Base-by-base conservation (phyloP, 2,329 filamentous ascomycete genomes). In the Cadophora luteo-olivacea region DNA sequence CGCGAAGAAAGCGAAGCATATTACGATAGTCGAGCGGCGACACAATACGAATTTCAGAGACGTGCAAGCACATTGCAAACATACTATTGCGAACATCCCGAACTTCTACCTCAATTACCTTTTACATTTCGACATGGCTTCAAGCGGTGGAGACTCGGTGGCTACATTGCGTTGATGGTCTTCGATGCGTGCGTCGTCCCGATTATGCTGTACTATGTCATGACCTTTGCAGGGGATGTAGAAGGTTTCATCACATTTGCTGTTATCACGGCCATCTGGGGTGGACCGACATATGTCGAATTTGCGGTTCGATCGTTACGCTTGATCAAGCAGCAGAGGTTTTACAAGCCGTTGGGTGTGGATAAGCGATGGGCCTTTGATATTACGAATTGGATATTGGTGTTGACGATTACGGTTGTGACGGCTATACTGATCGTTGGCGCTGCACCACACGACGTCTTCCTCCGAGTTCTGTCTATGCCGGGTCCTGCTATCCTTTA, bases 211-310 rank as follows among this genome's bases (percentile, higher is more conserved):
- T 87, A 84, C 78, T 87, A 86, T 70, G 81, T 81, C 24, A 78
- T 87, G 67, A 80, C 79, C 71, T 85, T 75, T 66, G 72, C 66
- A 33, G 81, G 80, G 1, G 70, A 72, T 0, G 68, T 82, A 2
- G 74, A 80, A 41, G 75, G 77, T 55, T 80, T 77, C 66, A 80
- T 81, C 68, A 77, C 84, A 64, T 86, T 86, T 70, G 84, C 84
- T 71, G 80, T 87, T 64, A 81, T 86, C 54, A 86, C 85, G 0
- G 83, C 84, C 45, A 85, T 86, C 70, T 87, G 85, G 80, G 85
- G 85, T 66, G 80, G 85, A 32, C 82, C 85, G n/a, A 86, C 84
- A 6, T 85, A 85, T 66, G 77, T 86, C 66, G 84, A 86, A 71
- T 86, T 86, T 67, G 84, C 78, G 32, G 77, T 85, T 58, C 81